Conservation (phyloP, 2,329 filamentous ascomycete species). For the Dendrostoma leiphaemia region DNA sequence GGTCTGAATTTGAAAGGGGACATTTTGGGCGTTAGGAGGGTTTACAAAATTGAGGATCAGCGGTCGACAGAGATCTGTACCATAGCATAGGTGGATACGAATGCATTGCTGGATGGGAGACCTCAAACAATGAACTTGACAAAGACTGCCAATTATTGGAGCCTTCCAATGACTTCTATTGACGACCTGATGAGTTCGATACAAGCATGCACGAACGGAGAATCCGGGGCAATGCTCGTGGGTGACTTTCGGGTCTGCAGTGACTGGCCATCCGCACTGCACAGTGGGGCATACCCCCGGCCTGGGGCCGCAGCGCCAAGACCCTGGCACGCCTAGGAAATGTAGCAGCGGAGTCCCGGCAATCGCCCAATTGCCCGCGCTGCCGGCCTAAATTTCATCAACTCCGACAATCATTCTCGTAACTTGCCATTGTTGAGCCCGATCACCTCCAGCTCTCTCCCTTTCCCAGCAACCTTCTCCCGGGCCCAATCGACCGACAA, state of each 20-base stretch:
- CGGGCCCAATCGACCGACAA: slow-evolving; percentile 10
- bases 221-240: neutral
- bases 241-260: neutral
- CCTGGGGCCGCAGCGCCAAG: neutral
- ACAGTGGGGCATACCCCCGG: neutral
- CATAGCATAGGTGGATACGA: slow-evolving; percentile 18
- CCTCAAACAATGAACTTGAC: neutral
- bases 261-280: neutral
- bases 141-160: neutral
- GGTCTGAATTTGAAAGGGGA: slow-evolving; percentile 14
- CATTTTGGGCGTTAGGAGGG: slow-evolving; percentile 10
- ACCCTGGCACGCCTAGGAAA: neutral
- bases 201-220: neutral
- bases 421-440: neutral
- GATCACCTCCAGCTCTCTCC: slow-evolving; percentile 4
- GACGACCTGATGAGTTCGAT: neutral
- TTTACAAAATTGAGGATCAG: slow-evolving; percentile 13
- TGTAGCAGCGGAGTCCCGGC: neutral
- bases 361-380: slow-evolving; percentile 12
- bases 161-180: neutral
- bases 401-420: slow-evolving; percentile 21
- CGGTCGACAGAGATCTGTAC: slow-evolving; percentile 10
- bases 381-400: slow-evolving; percentile 14
- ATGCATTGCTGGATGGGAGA: slow-evolving; percentile 11
- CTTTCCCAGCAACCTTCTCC: slow-evolving; percentile 14